A percentile compares a stretch with the other conserved stretches of the same genome.
phyloP scores from a whole-genome alignment of 1,284 basidiomycete genomes.

The Puccinia horiana region DNA sequence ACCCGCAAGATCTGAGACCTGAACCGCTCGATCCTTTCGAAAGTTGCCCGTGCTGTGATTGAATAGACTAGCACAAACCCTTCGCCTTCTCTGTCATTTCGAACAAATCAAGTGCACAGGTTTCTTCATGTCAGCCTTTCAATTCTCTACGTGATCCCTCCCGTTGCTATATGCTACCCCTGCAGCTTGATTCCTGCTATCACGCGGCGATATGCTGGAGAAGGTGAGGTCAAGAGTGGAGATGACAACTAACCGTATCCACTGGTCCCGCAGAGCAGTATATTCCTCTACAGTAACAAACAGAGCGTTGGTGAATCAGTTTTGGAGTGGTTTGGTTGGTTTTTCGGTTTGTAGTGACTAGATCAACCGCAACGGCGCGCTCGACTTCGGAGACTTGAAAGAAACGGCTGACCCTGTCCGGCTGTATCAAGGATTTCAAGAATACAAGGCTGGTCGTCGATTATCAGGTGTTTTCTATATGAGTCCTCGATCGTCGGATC shows the following conservation, averaged over 20 bases:
- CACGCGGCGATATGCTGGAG: background rate
- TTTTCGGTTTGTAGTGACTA: too few relatives aligned
- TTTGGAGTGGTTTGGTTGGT: too few relatives aligned
- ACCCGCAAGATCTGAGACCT: slow-evolving; percentile 56
- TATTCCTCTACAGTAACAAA: slow-evolving; percentile 54
- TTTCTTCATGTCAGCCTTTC: background rate
- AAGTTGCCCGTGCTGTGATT: slow-evolving; percentile 56
- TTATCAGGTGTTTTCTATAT: slow-evolving; percentile 57
- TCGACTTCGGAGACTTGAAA: background rate
- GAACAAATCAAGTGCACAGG: too few relatives aligned
- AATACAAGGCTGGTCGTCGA: slow-evolving; percentile 58
- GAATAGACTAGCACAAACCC: slow-evolving; percentile 57
- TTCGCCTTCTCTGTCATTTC: slow-evolving; percentile 54
- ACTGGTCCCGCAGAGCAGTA: slow-evolving; percentile 57
- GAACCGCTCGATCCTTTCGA: slow-evolving; percentile 57
- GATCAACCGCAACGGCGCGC: background rate
- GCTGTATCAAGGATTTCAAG: slow-evolving; percentile 58
- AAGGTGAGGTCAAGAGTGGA: background rate
- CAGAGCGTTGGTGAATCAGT: background rate
- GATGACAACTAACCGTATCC: slow-evolving; percentile 52
- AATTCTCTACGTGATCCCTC: background rate
- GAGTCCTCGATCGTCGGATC: slow-evolving; percentile 58
- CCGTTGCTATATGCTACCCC: background rate
- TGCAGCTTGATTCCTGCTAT: background rate
- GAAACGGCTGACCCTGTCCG: slow-evolving; percentile 53